Percentiles rank a stretch among this genome's conserved stretches.
phyloP scores from a whole-genome alignment of 345 rosid species.

The Cochlearia excelsa region DNA sequence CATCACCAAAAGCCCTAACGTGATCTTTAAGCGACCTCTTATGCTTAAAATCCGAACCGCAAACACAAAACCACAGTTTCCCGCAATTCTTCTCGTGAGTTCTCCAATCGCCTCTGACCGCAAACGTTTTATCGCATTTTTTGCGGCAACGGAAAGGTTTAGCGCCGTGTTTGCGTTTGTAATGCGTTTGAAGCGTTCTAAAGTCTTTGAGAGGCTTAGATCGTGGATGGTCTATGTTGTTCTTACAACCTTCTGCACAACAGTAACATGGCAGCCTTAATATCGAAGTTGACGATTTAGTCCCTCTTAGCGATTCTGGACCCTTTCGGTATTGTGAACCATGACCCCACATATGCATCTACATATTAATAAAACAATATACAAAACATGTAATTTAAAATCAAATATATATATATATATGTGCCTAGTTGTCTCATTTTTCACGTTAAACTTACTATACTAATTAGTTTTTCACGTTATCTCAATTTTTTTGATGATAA shows the following conservation, averaged over 20 bases:
- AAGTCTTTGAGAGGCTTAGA: conserved; percentile 83
- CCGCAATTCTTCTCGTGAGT: conserved; percentile 99
- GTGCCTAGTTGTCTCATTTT: not conserved
- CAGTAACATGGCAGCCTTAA: conserved; percentile 82
- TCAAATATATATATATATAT: too few species aligned
- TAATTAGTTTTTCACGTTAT: not conserved
- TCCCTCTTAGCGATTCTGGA: conserved; percentile 72
- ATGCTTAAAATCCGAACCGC: conserved; percentile 98
- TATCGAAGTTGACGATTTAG: conserved; percentile 65
- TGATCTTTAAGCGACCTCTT: conserved; percentile 97
- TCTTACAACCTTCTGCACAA: conserved; percentile 75
- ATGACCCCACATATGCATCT: conserved; percentile 99
- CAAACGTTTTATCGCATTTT: conserved; percentile 79
- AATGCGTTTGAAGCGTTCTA: conserved; percentile 90
- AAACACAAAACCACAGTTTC: conserved; percentile 91
- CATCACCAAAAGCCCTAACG: conserved; percentile 83
- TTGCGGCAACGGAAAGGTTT: conserved; percentile 74
- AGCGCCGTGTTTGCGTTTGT: conserved; percentile 75
- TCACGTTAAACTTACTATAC: too few species aligned
- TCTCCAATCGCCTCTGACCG: conserved; percentile 98
- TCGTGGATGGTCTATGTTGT: conserved; percentile 82
- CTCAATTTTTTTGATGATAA: not conserved
- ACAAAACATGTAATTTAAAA: conserved; percentile 4
- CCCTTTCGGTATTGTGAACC: conserved; percentile 89
- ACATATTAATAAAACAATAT: not conserved